Conservation (phyloP, 2,329 filamentous ascomycete species). For the Colletotrichum kahawae region DNA sequence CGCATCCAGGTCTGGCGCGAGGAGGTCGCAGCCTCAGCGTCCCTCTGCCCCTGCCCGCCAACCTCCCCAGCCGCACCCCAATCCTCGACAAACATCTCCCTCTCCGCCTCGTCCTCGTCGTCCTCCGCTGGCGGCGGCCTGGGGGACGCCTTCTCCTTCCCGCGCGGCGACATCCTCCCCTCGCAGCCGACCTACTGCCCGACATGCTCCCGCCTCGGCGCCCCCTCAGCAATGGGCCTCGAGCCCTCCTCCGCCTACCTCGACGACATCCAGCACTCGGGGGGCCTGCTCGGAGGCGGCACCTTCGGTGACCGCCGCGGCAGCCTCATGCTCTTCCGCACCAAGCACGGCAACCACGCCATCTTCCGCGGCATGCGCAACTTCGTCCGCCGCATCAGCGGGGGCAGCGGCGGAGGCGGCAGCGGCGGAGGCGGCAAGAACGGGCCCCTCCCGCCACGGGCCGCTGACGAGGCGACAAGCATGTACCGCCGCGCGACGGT, state of each 20-base stretch:
- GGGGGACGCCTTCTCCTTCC: constrained; percentile 21
- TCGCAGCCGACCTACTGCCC: constrained; percentile 13
- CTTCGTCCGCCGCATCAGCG: constrained; percentile 16
- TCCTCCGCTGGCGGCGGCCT: constrained; percentile 8
- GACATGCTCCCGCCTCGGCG: constrained; percentile 17
- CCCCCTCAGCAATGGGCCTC: constrained; percentile 15
- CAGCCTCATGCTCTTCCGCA: not conserved
- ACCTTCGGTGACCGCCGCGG: not conserved
- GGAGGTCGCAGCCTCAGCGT: constrained; percentile 47
- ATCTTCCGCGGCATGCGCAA: constrained; percentile 19
- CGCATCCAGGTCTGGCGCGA: constrained; percentile 56
- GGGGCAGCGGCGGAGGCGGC: constrained; percentile 9
- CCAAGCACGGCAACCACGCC: constrained; percentile 9
- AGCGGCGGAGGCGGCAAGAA: not conserved
- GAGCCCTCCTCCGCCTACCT: constrained; percentile 7
- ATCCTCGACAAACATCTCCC: constrained; percentile 20
- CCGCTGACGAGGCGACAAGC: constrained; percentile 9
- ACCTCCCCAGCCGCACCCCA: constrained; percentile 33
- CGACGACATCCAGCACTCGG: not conserved
- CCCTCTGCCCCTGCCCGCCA: constrained; percentile 36
- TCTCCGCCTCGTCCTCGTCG: constrained; percentile 26
- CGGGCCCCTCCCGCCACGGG: constrained; percentile 10
- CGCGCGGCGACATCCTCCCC: constrained; percentile 18
- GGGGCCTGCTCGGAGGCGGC: not conserved
- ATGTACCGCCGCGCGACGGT: constrained; percentile 18